These are phyloP conservation scores for Kodamaea plutei DNA, from an alignment of 1,139 yeast species.

Conservation along the genomic window DNA sequence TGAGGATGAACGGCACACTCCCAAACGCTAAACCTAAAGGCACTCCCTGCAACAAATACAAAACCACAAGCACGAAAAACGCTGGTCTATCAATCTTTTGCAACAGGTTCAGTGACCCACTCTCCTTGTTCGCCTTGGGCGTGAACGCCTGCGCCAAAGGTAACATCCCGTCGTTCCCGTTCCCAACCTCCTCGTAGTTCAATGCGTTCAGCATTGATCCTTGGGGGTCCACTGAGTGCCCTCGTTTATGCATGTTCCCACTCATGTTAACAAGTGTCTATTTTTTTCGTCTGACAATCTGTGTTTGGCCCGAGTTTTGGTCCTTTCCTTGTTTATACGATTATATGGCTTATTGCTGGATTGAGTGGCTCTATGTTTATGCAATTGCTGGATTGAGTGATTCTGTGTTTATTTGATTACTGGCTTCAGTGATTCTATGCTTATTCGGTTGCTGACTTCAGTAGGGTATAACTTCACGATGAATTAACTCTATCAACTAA, in stretches of 20 bases:
- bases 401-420: too few relatives aligned
- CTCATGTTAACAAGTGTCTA: slow-evolving; percentile 3
- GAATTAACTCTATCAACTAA: too few relatives aligned
- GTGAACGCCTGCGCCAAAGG: slow-evolving; percentile 19
- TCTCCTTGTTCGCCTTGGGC: slow-evolving; percentile 8
- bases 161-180: slow-evolving; percentile 33
- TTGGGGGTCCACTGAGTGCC: slow-evolving; percentile 12
- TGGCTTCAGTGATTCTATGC: too few relatives aligned
- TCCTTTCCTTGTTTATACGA: too few relatives aligned
- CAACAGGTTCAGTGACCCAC: slow-evolving; percentile 21
- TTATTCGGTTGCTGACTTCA: too few relatives aligned
- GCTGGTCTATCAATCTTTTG: slow-evolving; percentile 59
- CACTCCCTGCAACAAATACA: slow-evolving; percentile 86
- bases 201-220: slow-evolving; percentile 14
- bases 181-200: slow-evolving; percentile 23
- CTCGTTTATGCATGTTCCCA: slow-evolving; percentile 20
- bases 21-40: slow-evolving; percentile 97
- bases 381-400: too few relatives aligned
- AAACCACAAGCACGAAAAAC: slow-evolving; percentile 62
- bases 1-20: slow-evolving; percentile 85
- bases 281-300: neutral
- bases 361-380: too few relatives aligned
- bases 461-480: too few relatives aligned
- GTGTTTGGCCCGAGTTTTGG: too few relatives aligned
- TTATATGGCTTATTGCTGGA: too few relatives aligned